phyloP scores from a whole-genome alignment of 1,139 yeast genomes.

The Yarrowia galli region DNA sequence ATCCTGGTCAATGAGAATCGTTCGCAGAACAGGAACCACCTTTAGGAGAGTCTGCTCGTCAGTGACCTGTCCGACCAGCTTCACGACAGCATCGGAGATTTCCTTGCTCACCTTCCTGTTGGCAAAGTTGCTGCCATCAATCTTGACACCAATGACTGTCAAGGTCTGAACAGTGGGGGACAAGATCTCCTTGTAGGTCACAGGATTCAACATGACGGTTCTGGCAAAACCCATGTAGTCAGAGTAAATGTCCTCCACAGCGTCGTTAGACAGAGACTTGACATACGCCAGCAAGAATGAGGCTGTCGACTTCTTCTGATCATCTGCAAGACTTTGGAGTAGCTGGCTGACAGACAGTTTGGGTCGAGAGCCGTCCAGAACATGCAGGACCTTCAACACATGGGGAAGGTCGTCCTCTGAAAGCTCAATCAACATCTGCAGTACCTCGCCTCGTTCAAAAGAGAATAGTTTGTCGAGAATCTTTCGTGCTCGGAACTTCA shows the following conservation, averaged over 20 bases:
- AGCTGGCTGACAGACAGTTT: constrained; percentile 75
- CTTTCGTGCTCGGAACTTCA: constrained; percentile 75
- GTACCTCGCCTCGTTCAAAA: constrained; percentile 74
- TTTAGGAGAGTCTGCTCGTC: constrained; percentile 49
- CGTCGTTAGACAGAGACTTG: constrained; percentile 71
- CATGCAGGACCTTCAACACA: constrained; percentile 67
- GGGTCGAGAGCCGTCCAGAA: constrained; percentile 85
- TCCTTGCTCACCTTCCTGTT: constrained; percentile 69
- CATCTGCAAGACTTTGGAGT: constrained; percentile 46
- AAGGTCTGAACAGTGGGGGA: constrained; percentile 62
- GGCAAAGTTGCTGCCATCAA: constrained; percentile 65
- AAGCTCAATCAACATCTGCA: constrained; percentile 66
- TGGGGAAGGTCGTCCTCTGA: constrained; percentile 46
- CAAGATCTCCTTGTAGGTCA: constrained; percentile 59
- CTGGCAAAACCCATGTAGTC: constrained; percentile 64
- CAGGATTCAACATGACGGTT: constrained; percentile 60
- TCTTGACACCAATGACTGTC: constrained; percentile 61
- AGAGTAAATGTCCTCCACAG: constrained; percentile 76
- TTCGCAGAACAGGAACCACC: constrained; percentile 54
- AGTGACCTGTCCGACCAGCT: constrained; percentile 57
- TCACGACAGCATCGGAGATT: constrained; percentile 66
- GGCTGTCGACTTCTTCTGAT: constrained; percentile 49
- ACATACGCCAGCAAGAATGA: constrained; percentile 66
- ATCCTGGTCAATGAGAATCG: constrained; percentile 59
- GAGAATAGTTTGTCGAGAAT: constrained; percentile 72